Evolutionary conservation across 2,329 filamentous ascomycete species (phyloP).

Genomic region (Colletotrichum plurivorum): DNA sequence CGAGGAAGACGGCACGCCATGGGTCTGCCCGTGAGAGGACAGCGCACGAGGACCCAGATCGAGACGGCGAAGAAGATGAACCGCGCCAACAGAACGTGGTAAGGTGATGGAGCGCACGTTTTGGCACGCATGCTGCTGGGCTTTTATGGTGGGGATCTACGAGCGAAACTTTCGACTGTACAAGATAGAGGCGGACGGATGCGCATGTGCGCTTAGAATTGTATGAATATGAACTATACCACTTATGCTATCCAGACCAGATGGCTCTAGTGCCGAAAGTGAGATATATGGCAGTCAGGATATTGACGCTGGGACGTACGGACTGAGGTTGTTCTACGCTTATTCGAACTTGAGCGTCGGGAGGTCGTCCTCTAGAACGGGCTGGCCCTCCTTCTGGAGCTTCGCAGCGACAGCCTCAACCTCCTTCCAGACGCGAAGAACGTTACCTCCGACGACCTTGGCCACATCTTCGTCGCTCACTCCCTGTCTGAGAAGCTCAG

Average conservation of each 20-base stretch:
- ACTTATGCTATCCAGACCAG: constrained; percentile 18
- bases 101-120: constrained; percentile 24
- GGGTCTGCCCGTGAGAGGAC: constrained; percentile 90
- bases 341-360: constrained; percentile 29
- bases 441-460: constrained; percentile 84
- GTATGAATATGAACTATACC: constrained; percentile 40
- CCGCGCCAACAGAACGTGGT: constrained; percentile 64
- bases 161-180: constrained; percentile 41
- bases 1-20: constrained; percentile 93
- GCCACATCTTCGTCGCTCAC: constrained; percentile 80
- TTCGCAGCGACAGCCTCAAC: constrained; percentile 79
- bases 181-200: constrained; percentile 42
- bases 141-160: constrained; percentile 4
- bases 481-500: constrained; percentile 79
- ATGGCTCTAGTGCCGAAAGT: neutral
- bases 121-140: constrained; percentile 2
- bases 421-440: constrained; percentile 87
- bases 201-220: constrained; percentile 21
- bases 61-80: constrained; percentile 74
- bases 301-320: too few relatives aligned
- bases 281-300: too few relatives aligned
- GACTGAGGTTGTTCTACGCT: neutral
- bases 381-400: constrained; percentile 72
- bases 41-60: constrained; percentile 85
- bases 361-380: constrained; percentile 68